phyloP scores from a whole-genome alignment of 345 rosid genomes.

The Rhodamnia argentea region DNA sequence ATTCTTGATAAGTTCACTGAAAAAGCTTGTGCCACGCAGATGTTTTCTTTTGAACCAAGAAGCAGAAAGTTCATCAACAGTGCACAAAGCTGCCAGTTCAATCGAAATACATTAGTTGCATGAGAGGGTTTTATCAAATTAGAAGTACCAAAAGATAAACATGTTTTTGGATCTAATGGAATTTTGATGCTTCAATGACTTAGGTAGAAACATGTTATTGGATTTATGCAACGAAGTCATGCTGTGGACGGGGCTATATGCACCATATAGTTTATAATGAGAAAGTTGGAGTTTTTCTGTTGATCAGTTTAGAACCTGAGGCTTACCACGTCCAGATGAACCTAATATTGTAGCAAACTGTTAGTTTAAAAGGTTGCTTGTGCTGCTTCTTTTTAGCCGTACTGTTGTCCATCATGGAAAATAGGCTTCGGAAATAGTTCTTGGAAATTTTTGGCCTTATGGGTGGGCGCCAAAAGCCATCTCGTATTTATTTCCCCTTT shows the following conservation, averaged over 20 bases:
- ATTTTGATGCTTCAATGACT: not conserved
- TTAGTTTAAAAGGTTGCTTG: not conserved
- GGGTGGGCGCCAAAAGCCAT: not conserved
- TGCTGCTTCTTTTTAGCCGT: not conserved
- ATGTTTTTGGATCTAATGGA: not conserved
- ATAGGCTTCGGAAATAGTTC: not conserved
- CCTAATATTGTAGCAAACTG: not conserved
- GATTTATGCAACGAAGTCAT: not conserved
- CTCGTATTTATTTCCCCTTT: not conserved
- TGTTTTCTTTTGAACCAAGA: not conserved
- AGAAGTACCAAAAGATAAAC: not conserved
- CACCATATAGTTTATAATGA: not conserved
- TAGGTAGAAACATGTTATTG: not conserved
- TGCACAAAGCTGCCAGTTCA: not conserved
- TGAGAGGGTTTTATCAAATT: not conserved
- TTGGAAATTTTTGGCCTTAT: not conserved
- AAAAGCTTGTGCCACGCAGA: not conserved
- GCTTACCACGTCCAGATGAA: not conserved
- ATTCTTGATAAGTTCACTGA: not conserved
- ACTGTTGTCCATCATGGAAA: not conserved
- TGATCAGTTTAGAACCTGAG: not conserved
- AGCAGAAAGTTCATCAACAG: not conserved
- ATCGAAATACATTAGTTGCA: not conserved
- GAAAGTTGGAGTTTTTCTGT: not conserved
- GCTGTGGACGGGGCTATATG: not conserved